Conservation (phyloP, 2,329 filamentous ascomycete genomes). For the Epichloe typhina region DNA sequence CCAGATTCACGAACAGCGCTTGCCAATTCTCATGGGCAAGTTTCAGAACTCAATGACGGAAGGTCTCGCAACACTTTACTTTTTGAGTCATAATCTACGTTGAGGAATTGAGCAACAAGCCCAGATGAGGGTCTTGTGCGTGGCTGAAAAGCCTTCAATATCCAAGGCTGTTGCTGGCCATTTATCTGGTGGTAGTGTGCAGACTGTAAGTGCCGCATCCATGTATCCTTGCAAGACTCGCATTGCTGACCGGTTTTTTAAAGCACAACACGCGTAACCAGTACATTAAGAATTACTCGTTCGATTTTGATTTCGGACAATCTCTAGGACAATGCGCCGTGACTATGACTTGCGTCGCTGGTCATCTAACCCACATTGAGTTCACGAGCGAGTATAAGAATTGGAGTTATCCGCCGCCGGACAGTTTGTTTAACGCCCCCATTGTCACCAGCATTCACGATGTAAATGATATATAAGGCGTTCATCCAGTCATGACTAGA, state of each 20-base stretch:
- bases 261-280: conserved; percentile 57
- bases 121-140: conserved; percentile 39
- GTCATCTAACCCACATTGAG: conserved; percentile 72
- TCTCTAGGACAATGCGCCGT: conserved; percentile 73
- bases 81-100: neutral
- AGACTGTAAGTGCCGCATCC: conserved; percentile 43
- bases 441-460: conserved; percentile 55
- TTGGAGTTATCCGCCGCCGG: conserved; percentile 72
- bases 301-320: conserved; percentile 73
- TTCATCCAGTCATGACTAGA: neutral
- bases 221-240: neutral
- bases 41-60: neutral
- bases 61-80: no score
- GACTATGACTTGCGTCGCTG: conserved; percentile 86
- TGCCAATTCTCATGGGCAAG: neutral
- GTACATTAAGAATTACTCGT: conserved; percentile 90
- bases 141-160: conserved; percentile 71
- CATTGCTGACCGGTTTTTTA: conserved; percentile 9
- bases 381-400: conserved; percentile 62
- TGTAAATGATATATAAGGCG: conserved; percentile 27
- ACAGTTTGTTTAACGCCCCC: conserved; percentile 67
- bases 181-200: conserved; percentile 62
- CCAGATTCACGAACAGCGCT: neutral
- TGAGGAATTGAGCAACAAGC: neutral
- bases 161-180: conserved; percentile 88